Percentiles rank a stretch among this genome's conserved stretches.
These are phyloP conservation scores for Puccinia coronata DNA, from an alignment of 1,284 basidiomycete genomes.

Conservation along the genomic window DNA sequence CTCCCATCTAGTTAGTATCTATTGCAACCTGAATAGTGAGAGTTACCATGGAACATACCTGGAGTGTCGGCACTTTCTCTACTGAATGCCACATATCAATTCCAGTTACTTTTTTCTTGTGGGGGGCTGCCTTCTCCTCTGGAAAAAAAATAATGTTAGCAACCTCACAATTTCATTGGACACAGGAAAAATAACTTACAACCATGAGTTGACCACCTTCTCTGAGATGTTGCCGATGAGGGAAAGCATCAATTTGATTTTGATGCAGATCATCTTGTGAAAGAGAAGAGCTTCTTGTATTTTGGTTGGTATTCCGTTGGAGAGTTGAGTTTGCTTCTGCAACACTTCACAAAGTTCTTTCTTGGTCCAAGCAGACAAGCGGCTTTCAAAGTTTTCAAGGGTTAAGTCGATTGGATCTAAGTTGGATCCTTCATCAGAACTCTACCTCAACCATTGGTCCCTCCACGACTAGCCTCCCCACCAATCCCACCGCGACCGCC, in stretches of 20 bases:
- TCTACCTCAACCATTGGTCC: too few species aligned
- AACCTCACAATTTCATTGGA: not conserved
- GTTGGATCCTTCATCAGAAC: too few species aligned
- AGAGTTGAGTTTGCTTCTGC: not conserved
- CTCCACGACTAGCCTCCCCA: too few species aligned
- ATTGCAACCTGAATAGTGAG: too few species aligned
- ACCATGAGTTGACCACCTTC: not conserved
- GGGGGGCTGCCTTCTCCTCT: not conserved
- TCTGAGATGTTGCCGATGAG: not conserved
- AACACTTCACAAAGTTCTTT: not conserved
- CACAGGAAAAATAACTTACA: not conserved
- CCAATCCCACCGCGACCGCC: too few species aligned
- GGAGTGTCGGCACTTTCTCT: not conserved
- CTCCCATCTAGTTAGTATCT: too few species aligned
- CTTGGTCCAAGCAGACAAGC: not conserved
- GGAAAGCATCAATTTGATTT: not conserved
- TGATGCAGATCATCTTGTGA: not conserved
- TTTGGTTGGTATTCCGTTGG: not conserved
- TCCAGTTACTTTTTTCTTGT: not conserved
- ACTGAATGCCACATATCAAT: not conserved
- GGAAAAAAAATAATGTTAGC: not conserved
- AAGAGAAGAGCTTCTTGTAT: not conserved
- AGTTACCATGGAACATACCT: not conserved
- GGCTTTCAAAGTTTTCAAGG: not conserved
- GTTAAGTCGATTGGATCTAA: not conserved